Conservation (phyloP, 768 basidiomycete genomes). For the Suillus plorans region DNA sequence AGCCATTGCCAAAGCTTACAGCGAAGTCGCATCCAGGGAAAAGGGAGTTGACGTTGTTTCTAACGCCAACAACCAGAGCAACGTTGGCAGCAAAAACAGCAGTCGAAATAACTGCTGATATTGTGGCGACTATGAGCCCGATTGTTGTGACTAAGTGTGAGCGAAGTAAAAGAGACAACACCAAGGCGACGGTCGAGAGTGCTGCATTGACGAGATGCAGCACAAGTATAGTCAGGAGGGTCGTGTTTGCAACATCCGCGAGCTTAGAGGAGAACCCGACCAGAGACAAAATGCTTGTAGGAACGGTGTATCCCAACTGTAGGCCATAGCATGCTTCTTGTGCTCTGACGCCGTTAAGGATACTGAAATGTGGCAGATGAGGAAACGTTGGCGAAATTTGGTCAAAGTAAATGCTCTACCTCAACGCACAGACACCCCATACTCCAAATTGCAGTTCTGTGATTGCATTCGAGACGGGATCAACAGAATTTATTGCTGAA, state of each 20-base stretch:
- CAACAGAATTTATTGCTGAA: slow-evolving; percentile 25
- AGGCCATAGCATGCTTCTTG: slow-evolving; percentile 58
- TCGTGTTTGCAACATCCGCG: slow-evolving; percentile 47
- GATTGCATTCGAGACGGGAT: slow-evolving; percentile 49
- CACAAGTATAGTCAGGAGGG: slow-evolving; percentile 54
- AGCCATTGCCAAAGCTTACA: slow-evolving; percentile 61
- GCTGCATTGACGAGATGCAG: slow-evolving; percentile 69
- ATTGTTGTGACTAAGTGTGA: slow-evolving; percentile 56
- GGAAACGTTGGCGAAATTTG: slow-evolving; percentile 1
- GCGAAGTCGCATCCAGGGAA: slow-evolving; percentile 39
- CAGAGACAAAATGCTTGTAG: slow-evolving; percentile 39
- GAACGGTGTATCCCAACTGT: slow-evolving; percentile 67
- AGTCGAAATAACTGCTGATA: slow-evolving; percentile 53
- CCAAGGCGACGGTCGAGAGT: slow-evolving; percentile 52
- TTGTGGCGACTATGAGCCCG: slow-evolving; percentile 55
- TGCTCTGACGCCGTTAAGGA: neutral
- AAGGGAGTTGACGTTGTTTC: slow-evolving; percentile 40
- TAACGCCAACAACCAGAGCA: slow-evolving; percentile 55
- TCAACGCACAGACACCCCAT: slow-evolving; percentile 78
- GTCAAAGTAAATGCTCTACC: slow-evolving; percentile 27
- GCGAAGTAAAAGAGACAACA: slow-evolving; percentile 58
- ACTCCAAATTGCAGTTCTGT: slow-evolving; percentile 73
- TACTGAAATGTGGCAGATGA: slow-evolving; percentile 7
- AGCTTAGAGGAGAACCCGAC: slow-evolving; percentile 46
- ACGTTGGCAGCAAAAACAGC: slow-evolving; percentile 63